Conservation (phyloP, 495 filamentous ascomycete species). For the Penicilliopsis zonata region DNA sequence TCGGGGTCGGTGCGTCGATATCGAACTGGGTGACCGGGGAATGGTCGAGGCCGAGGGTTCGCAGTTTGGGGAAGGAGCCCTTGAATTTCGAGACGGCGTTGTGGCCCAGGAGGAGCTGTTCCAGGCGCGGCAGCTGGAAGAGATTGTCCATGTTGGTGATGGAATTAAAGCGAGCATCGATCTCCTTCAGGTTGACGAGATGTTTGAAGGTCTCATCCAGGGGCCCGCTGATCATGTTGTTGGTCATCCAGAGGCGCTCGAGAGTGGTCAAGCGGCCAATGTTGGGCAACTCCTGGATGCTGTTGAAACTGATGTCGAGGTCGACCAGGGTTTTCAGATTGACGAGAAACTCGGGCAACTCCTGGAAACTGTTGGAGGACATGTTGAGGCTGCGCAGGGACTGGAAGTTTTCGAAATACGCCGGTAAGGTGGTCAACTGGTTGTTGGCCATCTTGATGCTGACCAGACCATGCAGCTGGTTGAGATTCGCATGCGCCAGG, state of each 20-base stretch:
- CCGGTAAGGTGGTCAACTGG: conserved; percentile 60
- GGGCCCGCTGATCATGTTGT: conserved; percentile 70
- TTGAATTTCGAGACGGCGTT: conserved; percentile 82
- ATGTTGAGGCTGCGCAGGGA: conserved; percentile 72
- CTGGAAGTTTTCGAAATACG: conserved; percentile 68
- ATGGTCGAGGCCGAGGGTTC: conserved; percentile 75
- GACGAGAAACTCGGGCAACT: conserved; percentile 76
- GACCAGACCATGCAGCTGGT: conserved; percentile 58
- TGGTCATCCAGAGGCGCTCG: conserved; percentile 88
- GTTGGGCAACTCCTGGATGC: conserved; percentile 62
- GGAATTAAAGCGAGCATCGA: conserved; percentile 87
- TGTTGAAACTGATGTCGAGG: conserved; percentile 94
- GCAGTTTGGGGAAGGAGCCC: conserved; percentile 72
- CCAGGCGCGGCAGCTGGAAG: conserved; percentile 68
- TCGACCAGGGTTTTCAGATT: conserved; percentile 74
- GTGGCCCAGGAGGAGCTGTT: conserved; percentile 78
- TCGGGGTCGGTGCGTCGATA: conserved; percentile 62
- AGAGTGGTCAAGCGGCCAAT: conserved; percentile 67
- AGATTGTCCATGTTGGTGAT: conserved; percentile 79
- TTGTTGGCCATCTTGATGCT: conserved; percentile 94
- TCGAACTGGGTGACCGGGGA: conserved; percentile 92
- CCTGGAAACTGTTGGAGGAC: conserved; percentile 80
- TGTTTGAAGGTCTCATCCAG: conserved; percentile 59
- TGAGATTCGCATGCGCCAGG: conserved; percentile 70
- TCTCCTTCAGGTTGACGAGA: conserved; percentile 69